Base-by-base conservation (phyloP, 768 basidiomycete genomes). In the Mycena metata region DNA sequence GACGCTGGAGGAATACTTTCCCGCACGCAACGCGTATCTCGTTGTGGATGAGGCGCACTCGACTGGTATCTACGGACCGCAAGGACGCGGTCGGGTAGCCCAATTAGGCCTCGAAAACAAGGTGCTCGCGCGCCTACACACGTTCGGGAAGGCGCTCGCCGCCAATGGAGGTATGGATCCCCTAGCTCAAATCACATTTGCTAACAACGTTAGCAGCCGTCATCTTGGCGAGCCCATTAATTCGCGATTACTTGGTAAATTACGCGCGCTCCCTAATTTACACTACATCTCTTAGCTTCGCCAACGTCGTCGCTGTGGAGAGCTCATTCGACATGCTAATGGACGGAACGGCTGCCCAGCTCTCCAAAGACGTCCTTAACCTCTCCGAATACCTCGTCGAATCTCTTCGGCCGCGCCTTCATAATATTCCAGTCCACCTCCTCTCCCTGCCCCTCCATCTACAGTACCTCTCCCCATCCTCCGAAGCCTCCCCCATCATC, bases 1-100 rank as follows among this genome's bases (percentile, higher is more conserved):
- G 30, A 73, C 86, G 4, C 73, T 95, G 49, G 89, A 95, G 30
- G 82, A 85, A 45, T 68, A 85, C 15, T 85, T 95, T 46, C 91
- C 91, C 1, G 61, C 72, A 19, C 85, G 86, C 3, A 92, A 92
- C 74, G 90, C 84, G 26, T 89, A 92, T 76, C 79, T 98, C 15
- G 78, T 98, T 17, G 90, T 98, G 0, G 97, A 98, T 67, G 96
- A 98, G 76, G 97, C 97, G 0, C 97, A 99, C 78, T 88, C 96
- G 5, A 98, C 95, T 0, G 96, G 96, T 0, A 82, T 98, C 10
- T 97, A 96, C 77, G 96, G 96, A 0, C 84, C 88, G 0, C 80
- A 87, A 41, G 96, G 95, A 0, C 82, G 88, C 45, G 96, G 96
- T 0, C 77, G 95, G 3, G 93, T 94, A 5, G 86, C 86, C 4